A percentile compares a stretch with the other conserved stretches of the same genome.
Evolutionary conservation across 2,329 filamentous ascomycete species (phyloP).

Genomic region (Plenodomus tracheiphilus): DNA sequence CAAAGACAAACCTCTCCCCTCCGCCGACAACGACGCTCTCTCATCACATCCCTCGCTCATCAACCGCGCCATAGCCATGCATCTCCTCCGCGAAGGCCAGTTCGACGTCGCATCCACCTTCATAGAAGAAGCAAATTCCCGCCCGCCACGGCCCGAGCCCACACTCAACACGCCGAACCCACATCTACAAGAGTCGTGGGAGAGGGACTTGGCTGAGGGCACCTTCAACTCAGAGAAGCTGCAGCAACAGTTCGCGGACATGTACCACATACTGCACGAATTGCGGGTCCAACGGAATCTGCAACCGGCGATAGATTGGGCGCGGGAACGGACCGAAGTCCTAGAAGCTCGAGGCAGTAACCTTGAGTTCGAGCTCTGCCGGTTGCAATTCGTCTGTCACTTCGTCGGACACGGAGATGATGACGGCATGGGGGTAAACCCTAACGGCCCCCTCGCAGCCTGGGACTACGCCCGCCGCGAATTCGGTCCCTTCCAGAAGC

Average conservation of each 20-base stretch:
- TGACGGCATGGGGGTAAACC: constrained; percentile 50
- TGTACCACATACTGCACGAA: constrained; percentile 86
- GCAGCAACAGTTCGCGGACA: constrained; percentile 80
- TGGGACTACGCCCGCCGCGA: constrained; percentile 74
- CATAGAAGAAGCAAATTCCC: constrained; percentile 67
- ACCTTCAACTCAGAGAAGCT: constrained; percentile 67
- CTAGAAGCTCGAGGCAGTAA: constrained; percentile 86
- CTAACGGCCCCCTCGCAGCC: constrained; percentile 62
- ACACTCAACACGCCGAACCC: constrained; percentile 41
- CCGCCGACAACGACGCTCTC: constrained; percentile 79
- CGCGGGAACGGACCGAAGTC: constrained; percentile 67
- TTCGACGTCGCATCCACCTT: constrained; percentile 88
- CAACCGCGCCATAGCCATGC: constrained; percentile 94
- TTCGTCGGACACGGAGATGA: constrained; percentile 59
- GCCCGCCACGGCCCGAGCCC: constrained; percentile 47
- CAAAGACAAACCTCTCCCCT: constrained; percentile 67
- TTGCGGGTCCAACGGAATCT: constrained; percentile 74
- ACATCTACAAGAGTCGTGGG: constrained; percentile 39
- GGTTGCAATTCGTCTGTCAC: constrained; percentile 86
- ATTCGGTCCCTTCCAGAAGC: constrained; percentile 72
- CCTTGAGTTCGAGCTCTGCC: constrained; percentile 90
- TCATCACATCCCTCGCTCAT: constrained; percentile 75
- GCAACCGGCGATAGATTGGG: constrained; percentile 84
- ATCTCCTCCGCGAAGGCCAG: constrained; percentile 90
- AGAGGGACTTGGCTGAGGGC: constrained; percentile 56